Evolutionary conservation across 163 green algal species (phyloP).

Genomic region (Smithsoniella earleae): DNA sequence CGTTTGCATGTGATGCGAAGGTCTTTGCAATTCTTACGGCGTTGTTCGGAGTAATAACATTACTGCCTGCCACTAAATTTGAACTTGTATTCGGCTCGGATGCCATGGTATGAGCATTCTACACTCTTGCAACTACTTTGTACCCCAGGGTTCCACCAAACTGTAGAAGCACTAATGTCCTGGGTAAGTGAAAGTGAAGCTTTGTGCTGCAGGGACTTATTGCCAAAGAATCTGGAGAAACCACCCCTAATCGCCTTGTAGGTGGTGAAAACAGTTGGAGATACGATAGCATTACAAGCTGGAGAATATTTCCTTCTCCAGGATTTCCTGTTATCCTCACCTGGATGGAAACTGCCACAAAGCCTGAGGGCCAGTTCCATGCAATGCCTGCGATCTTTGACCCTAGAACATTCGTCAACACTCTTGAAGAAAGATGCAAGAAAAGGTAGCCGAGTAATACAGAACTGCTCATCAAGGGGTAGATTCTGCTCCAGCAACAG

Average conservation of each 20-base stretch:
- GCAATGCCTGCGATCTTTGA: conserved; percentile 81
- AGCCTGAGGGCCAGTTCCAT: conserved; percentile 88
- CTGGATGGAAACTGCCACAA: conserved; percentile 93
- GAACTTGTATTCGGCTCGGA: too few relatives aligned
- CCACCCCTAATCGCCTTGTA: conserved; percentile 79
- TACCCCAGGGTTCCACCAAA: too few relatives aligned
- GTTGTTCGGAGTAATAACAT: too few relatives aligned
- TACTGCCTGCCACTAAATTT: too few relatives aligned
- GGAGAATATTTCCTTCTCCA: conserved; percentile 63
- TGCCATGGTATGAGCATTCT: too few relatives aligned
- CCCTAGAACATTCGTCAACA: conserved; percentile 72
- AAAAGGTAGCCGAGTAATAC: conserved; percentile 35
- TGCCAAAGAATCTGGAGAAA: too few relatives aligned
- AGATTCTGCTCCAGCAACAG: background rate
- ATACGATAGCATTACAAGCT: conserved; percentile 81
- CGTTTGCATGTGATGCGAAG: too few relatives aligned
- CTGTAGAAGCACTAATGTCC: too few relatives aligned
- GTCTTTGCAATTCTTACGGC: too few relatives aligned
- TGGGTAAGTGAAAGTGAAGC: too few relatives aligned
- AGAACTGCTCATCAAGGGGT: background rate
- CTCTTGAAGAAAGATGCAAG: conserved; percentile 80
- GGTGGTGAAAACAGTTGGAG: conserved; percentile 75
- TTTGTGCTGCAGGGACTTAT: too few relatives aligned
- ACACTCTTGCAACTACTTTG: too few relatives aligned
- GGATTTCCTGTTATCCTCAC: conserved; percentile 81